Evolutionary conservation across 129 eudicot genomes (phyloP), one percentile per base, ranked within the genome.

Genomic region (Pittosporum tobira): DNA sequence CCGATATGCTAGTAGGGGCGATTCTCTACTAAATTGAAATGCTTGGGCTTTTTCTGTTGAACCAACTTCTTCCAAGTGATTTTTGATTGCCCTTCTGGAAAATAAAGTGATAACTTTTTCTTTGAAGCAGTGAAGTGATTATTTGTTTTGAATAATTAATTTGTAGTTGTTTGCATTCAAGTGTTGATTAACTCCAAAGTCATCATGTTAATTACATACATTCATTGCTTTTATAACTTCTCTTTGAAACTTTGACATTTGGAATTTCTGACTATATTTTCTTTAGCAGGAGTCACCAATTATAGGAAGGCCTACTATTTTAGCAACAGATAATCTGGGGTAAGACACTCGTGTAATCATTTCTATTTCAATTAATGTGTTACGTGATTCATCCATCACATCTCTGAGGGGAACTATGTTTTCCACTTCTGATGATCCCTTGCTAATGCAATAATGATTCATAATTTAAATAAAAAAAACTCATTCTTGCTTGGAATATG

Each of bases 291-390:
- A 77, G 44, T 75, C 81, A 25, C 96, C 96, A 51, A 52, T 73
- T 56, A 70, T 87, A 47, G 94, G 88, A 59, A 80, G 81, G 80
- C 96, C 94, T 57, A 75, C 83, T 29, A 59, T 66, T 19, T 71
- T 46, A 45, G 71, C 82, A 52, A 67, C 58, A 21, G 71, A 82
- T 64, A 38, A 64, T 60, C 59, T 42, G 22, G 76, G 82, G 95
- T 86, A 73, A 64, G 78, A 52, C 45, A 31, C 48, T 71, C 68
- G 4, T 50, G 42, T 59, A 27, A 20, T 51, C 34, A 10, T 19
- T 56, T 31, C 26, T 31, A 31, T 18, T 56, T 56, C 11, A 19
- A 30, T 5, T 30, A 28, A 24, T 28, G 7, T 19, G 46, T 19
- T 31, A n/a, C 30, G 1, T 22, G 2, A 54, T 54, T 9, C 31